phyloP scores from a whole-genome alignment of 108 stramenopile species.

The Nitzschia palea region DNA sequence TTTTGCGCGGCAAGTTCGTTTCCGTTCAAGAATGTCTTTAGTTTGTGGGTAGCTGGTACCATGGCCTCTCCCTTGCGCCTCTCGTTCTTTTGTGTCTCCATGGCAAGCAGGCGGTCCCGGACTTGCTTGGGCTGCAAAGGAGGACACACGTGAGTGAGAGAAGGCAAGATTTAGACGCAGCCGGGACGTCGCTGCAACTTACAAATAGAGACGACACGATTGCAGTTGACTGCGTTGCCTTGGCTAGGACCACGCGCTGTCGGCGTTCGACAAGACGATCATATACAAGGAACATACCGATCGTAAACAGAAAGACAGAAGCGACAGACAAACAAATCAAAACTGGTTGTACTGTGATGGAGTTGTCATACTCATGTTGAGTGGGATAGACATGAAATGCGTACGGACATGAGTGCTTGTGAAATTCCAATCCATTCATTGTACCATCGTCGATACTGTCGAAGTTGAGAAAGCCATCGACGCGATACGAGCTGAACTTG shows the following conservation, averaged over 20 bases:
- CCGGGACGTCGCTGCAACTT: background rate
- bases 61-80: background rate
- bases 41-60: background rate
- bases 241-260: conserved; percentile 28
- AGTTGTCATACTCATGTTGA: conserved; percentile 26
- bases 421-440: background rate
- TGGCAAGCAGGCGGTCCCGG: background rate
- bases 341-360: conserved; percentile 23
- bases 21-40: background rate
- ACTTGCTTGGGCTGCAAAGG: background rate
- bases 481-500: background rate
- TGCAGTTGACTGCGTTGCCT: conserved; percentile 34
- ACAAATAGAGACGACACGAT: conserved; percentile 63
- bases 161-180: background rate
- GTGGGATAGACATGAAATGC: conserved; percentile 46
- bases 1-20: background rate
- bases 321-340: conserved; percentile 15
- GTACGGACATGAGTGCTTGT: conserved; percentile 23
- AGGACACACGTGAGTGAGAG: background rate
- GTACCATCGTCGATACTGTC: background rate
- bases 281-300: conserved; percentile 45
- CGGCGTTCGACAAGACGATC: conserved; percentile 53
- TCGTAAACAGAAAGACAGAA: conserved; percentile 51
- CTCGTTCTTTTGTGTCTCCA: background rate
- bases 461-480: background rate